Evolutionary conservation across 768 basidiomycete genomes (phyloP), one percentile per base, ranked within the genome.

Genomic region (Termitomyces sp.): DNA sequence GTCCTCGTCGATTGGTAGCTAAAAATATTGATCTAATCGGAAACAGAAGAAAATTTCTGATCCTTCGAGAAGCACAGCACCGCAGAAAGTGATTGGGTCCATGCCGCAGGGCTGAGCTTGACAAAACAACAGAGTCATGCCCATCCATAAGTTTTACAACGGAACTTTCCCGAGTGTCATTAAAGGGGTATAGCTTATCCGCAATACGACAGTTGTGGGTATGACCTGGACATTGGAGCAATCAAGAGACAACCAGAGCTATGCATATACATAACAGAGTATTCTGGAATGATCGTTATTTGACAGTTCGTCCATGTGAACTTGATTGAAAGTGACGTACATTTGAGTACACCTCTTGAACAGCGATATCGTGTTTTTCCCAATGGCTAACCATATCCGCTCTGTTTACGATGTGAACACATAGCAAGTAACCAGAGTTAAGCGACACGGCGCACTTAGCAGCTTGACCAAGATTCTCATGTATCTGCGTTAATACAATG

Each of bases 371-470:
- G 52, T 82, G 81, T 60, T 93, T 91, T 73, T 94, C 91, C 91
- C 91, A 94, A 65, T 94, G 91, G 59, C 88, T 91, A 48, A 79
- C 81, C 73, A 94, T 82, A 69, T 89, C 89, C 46, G 87, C 89
- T 62, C 91, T 92, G 62, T 47, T 59, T 48, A 42, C 45, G 56
- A 19, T 42, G 61, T 41, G 19, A 51, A 59, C 42, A 57, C 19
- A 49, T 27, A 23, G 43, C 46, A 55, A 61, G 51, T 34, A 28
- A 40, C n/a, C 23, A 55, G 37, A 55, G 30, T 48, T 44, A 56
- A 57, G 54, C 55, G 47, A 58, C 48, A 30, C 41, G 30, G 70
- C 85, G 68, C 65, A 91, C 90, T 89, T 83, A 66, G 89, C 89
- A 55, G 90, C 91, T 69, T 94, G 91, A 3, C 89, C 88, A 57